phyloP scores from a whole-genome alignment of 2,329 filamentous ascomycete genomes.

The Apiospora phragmitis region DNA sequence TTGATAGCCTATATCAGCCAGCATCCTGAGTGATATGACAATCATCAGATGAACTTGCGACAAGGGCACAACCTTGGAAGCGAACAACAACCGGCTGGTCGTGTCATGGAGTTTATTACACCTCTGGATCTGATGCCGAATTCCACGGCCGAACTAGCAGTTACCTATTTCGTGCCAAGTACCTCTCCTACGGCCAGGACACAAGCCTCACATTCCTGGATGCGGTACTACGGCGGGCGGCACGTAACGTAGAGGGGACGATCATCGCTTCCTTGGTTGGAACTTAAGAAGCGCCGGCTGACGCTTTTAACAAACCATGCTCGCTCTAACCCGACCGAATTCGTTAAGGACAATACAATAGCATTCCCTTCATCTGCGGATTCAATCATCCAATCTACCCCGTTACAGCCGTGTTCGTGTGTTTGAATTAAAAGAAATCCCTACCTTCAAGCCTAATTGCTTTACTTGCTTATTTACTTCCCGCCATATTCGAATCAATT shows the following conservation, averaged over 20 bases:
- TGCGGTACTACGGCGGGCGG: background rate
- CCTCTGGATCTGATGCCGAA: background rate
- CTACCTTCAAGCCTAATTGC: background rate
- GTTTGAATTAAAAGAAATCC: background rate
- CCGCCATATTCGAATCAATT: background rate
- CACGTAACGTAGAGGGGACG: background rate
- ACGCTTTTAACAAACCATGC: background rate
- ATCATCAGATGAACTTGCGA: constrained; percentile 8
- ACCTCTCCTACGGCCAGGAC: background rate
- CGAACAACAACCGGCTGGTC: background rate
- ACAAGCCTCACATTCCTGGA: background rate
- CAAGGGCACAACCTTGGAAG: background rate
- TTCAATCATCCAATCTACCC: background rate
- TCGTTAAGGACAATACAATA: background rate
- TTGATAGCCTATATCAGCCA: background rate
- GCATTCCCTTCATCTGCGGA: background rate
- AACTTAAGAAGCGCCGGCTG: background rate
- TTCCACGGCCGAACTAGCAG: background rate
- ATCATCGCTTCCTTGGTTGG: constrained; percentile 1
- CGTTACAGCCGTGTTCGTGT: background rate
- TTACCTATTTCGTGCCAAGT: background rate
- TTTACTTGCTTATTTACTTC: background rate
- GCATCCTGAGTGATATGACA: background rate
- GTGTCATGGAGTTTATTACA: background rate
- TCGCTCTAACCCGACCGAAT: background rate